Percentiles rank a stretch among this genome's conserved stretches.
Conservation (phyloP, 2,329 filamentous ascomycete species). For the Neofusicoccum parvum region DNA sequence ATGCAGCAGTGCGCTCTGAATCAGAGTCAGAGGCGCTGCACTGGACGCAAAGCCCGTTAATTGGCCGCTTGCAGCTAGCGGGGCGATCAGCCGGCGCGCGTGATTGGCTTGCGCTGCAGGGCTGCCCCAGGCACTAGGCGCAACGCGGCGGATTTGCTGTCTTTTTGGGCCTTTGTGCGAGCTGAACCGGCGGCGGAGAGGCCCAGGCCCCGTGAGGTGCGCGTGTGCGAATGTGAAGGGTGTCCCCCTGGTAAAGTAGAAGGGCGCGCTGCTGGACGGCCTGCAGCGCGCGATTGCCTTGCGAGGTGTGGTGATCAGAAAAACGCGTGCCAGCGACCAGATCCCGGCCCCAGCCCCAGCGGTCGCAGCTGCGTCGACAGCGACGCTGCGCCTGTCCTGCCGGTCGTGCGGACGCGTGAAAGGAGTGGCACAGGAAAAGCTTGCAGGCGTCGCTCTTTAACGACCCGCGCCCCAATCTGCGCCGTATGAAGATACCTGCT, state of each 20-base stretch:
- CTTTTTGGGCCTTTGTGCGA: conserved; percentile 13
- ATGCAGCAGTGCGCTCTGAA: background rate
- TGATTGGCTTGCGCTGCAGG: conserved; percentile 6
- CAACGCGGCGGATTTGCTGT: conserved; percentile 16
- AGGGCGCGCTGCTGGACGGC: conserved; percentile 18
- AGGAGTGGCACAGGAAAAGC: conserved; percentile 17
- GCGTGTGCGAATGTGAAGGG: conserved; percentile 3
- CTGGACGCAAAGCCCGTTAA: conserved; percentile 3
- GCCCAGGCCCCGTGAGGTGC: conserved; percentile 16
- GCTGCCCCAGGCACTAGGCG: conserved; percentile 10
- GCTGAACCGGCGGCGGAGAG: conserved; percentile 17
- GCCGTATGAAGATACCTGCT: conserved; percentile 18
- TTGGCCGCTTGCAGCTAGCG: conserved; percentile 10
- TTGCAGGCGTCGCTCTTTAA: conserved; percentile 8
- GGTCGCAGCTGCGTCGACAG: conserved; percentile 15
- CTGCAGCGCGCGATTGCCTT: conserved; percentile 19
- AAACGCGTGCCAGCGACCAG: conserved; percentile 13
- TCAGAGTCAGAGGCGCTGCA: conserved; percentile 11
- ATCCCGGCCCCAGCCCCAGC: conserved; percentile 18
- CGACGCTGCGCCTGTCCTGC: conserved; percentile 12
- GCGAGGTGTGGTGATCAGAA: conserved; percentile 20
- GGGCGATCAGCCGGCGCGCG: background rate
- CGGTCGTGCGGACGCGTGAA: conserved; percentile 14
- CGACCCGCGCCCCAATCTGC: conserved; percentile 11
- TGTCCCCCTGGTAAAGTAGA: conserved; percentile 14